A percentile compares a stretch with the other conserved stretches of the same genome.
phyloP scores from a whole-genome alignment of 371 early-diverging fungal species.

The Apophysomyces variabilis region DNA sequence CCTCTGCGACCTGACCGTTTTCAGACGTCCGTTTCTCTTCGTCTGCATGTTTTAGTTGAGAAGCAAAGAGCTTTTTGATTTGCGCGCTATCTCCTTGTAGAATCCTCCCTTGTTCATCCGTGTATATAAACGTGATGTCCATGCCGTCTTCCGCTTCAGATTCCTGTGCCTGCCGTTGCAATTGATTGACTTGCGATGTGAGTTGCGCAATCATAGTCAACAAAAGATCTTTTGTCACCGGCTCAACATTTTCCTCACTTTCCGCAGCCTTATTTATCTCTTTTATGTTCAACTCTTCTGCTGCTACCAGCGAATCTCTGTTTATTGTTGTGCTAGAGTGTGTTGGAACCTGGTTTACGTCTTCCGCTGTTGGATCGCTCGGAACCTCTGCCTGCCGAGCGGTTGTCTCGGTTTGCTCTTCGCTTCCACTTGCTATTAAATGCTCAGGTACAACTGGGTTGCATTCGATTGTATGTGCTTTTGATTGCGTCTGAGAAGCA shows the following conservation, averaged over 20 bases:
- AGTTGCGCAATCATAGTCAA: constrained; percentile 30
- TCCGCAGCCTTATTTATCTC: neutral
- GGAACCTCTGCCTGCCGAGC: too few species aligned
- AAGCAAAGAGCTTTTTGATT: constrained; percentile 5
- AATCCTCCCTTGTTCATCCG: constrained; percentile 9
- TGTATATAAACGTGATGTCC: constrained; percentile 13
- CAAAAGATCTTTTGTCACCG: constrained; percentile 7
- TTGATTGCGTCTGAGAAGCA: constrained; percentile 46
- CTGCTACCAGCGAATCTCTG: constrained; percentile 5
- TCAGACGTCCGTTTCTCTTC: constrained; percentile 18
- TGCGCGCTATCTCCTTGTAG: neutral
- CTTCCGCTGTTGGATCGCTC: too few species aligned
- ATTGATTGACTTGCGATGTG: constrained; percentile 33
- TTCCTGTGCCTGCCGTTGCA: constrained; percentile 25
- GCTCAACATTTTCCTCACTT: neutral
- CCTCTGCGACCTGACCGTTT: neutral
- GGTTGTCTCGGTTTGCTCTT: constrained; percentile 6
- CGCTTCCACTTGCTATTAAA: constrained; percentile 23
- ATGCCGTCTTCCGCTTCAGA: constrained; percentile 9
- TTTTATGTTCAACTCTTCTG: neutral
- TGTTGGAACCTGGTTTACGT: neutral
- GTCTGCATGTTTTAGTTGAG: neutral
- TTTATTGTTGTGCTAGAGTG: constrained; percentile 3
- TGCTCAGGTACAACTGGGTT: constrained; percentile 65
- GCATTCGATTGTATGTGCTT: constrained; percentile 59